phyloP scores from a whole-genome alignment of 495 filamentous ascomycete genomes.

The Lophiostoma macrostomum region DNA sequence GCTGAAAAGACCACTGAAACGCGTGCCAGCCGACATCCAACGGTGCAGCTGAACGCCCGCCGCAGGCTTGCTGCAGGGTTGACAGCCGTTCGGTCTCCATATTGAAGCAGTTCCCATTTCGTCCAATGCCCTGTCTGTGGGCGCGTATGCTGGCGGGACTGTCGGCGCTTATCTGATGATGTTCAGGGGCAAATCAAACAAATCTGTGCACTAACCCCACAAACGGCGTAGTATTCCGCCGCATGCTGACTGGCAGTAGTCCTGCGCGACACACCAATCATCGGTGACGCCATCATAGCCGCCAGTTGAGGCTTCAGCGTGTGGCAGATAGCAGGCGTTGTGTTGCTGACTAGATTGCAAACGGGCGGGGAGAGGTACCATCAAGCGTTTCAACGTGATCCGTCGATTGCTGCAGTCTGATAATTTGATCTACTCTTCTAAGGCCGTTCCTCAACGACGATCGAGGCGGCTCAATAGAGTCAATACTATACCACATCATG shows the following conservation, averaged over 20 bases:
- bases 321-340: too few relatives aligned
- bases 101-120: slow-evolving; percentile 20
- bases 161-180: slow-evolving; percentile 15
- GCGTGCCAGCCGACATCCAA: background rate
- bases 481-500: too few relatives aligned
- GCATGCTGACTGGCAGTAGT: slow-evolving; percentile 3
- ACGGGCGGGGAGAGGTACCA: too few relatives aligned
- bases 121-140: slow-evolving; percentile 28
- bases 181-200: slow-evolving; percentile 24
- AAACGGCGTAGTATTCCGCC: slow-evolving; percentile 5
- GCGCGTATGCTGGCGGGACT: slow-evolving; percentile 21
- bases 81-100: slow-evolving; percentile 18
- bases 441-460: background rate
- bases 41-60: slow-evolving; percentile 7
- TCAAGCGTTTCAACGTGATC: slow-evolving; percentile 4
- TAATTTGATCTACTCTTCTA: slow-evolving; percentile 3
- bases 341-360: too few relatives aligned
- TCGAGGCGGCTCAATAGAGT: slow-evolving; percentile 7
- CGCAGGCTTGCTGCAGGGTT: slow-evolving; percentile 27
- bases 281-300: too few relatives aligned
- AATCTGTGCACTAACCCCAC: slow-evolving; percentile 19
- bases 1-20: slow-evolving; percentile 18
- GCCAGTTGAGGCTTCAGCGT: too few relatives aligned
- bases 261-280: too few relatives aligned
- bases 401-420: background rate